These are phyloP conservation scores for Xylaria sp. DNA, from an alignment of 2,329 filamentous ascomycete species.

Conservation along the genomic window DNA sequence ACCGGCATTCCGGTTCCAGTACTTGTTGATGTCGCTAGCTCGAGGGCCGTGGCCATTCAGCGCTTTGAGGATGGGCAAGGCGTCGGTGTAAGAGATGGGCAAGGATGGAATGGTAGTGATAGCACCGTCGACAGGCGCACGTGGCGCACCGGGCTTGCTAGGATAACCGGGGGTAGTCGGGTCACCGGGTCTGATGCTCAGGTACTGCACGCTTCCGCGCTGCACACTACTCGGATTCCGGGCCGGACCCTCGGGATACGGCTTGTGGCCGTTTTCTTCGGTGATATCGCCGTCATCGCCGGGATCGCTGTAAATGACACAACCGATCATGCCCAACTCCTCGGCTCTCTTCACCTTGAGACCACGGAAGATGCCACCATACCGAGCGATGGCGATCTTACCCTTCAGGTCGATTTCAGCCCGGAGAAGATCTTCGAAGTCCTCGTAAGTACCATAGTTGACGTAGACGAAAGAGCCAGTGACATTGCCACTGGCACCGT, in stretches of 20 bases:
- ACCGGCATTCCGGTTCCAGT: constrained; percentile 66
- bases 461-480: constrained; percentile 82
- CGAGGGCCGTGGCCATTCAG: constrained; percentile 84
- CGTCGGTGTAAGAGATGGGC: constrained; percentile 84
- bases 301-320: constrained; percentile 79
- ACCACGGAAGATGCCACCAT: constrained; percentile 81
- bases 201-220: constrained; percentile 76
- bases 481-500: constrained; percentile 87
- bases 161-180: constrained; percentile 93
- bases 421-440: constrained; percentile 74
- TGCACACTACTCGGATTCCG: constrained; percentile 86
- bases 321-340: constrained; percentile 83
- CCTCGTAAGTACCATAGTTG: constrained; percentile 82
- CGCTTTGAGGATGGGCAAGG: constrained; percentile 78
- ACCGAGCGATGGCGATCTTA: constrained; percentile 82
- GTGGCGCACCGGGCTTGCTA: constrained; percentile 80
- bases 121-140: constrained; percentile 61
- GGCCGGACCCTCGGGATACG: constrained; percentile 82
- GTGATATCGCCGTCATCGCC: constrained; percentile 81
- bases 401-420: constrained; percentile 72
- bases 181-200: constrained; percentile 65
- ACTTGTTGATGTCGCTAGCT: constrained; percentile 65
- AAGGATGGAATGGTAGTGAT: constrained; percentile 86
- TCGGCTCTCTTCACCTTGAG: constrained; percentile 90
- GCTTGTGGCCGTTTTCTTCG: constrained; percentile 69